phyloP scores from a whole-genome alignment of 108 stramenopile species.

The Nitzschia inconspicua region DNA sequence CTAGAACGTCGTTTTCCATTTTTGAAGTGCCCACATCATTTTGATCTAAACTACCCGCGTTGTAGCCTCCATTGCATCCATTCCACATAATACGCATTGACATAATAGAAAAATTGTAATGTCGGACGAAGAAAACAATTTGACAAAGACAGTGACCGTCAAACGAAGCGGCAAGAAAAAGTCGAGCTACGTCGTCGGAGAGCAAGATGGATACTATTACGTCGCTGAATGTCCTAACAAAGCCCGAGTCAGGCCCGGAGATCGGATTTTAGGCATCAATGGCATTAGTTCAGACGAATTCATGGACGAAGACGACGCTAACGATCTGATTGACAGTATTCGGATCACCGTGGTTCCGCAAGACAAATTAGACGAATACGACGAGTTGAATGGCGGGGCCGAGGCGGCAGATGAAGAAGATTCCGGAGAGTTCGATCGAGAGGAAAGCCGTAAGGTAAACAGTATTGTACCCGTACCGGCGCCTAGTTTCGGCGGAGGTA shows the following conservation, averaged over 20 bases:
- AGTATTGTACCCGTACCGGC: too few species aligned
- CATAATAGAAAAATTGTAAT: background rate
- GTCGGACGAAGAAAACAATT: conserved; percentile 23
- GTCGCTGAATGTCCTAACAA: conserved; percentile 16
- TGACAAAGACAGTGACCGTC: conserved; percentile 16
- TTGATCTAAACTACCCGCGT: too few species aligned
- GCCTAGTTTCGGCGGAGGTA: background rate
- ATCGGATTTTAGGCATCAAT: conserved; percentile 26
- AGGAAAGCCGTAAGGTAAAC: too few species aligned
- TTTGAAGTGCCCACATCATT: too few species aligned
- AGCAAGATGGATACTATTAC: conserved; percentile 21
- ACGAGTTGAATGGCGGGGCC: background rate
- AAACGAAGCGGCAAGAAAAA: conserved; percentile 38
- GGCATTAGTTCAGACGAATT: conserved; percentile 32
- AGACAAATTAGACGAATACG: conserved; percentile 29
- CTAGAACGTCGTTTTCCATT: too few species aligned
- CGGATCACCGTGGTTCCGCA: conserved; percentile 29
- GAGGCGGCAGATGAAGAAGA: conserved; percentile 8
- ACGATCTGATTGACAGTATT: conserved; percentile 36
- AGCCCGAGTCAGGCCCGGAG: conserved; percentile 26
- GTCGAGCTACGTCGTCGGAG: conserved; percentile 25
- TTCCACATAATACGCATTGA: background rate
- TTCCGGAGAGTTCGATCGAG: background rate
- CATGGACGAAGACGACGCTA: conserved; percentile 28
- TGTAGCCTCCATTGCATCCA: background rate